Evolutionary conservation across 202 grass and related monocot species (phyloP), one percentile per base, ranked within the genome.

Genomic region (Zoysia matrella): DNA sequence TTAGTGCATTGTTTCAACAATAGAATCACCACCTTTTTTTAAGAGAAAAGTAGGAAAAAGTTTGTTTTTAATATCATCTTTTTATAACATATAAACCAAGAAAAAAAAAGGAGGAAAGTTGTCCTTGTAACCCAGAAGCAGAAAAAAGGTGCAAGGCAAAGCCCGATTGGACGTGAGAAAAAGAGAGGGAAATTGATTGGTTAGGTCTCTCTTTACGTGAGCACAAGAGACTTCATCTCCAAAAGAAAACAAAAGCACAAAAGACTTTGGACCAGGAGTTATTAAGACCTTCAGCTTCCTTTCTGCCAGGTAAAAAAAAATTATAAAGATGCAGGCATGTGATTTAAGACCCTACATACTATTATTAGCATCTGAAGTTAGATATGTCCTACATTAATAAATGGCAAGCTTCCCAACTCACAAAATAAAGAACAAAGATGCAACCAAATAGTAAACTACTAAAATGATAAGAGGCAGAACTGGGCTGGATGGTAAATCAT

Each of bases 391-490:
- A 6, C 39, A 7, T 68, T 77, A 52, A 72, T 5, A 3, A 52
- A 65, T 62, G 82, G 52, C 60, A 68, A 66, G 66, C 22, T 62
- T 16, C 67, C 77, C 82, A 89, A 82, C 18, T 76, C 14, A 50
- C 0, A 30, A 8, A 78, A 68, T 49, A 67, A 78, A 30, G 22
- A 30, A 30, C 22, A 30, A 30, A 30, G 22, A 30, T 30, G 22
- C 22, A 30, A 30, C 22, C 56, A 76, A 78, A 82, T 60, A 39
- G 18, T 8, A 71, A 87, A 74, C 67, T 3, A 69, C 18, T 65
- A 84, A 71, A 65, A 79, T 1, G 60, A 55, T 60, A 4, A 16
- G 52, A 44, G 71, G 63, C 44, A 9, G 12, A 13, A 72, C 55
- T 15, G 22, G 40, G 39, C 5, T 47, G 8, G 40, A 86, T 64